Conservation (phyloP, 805 yeast genomes). For the Ogataea trehalophila region DNA sequence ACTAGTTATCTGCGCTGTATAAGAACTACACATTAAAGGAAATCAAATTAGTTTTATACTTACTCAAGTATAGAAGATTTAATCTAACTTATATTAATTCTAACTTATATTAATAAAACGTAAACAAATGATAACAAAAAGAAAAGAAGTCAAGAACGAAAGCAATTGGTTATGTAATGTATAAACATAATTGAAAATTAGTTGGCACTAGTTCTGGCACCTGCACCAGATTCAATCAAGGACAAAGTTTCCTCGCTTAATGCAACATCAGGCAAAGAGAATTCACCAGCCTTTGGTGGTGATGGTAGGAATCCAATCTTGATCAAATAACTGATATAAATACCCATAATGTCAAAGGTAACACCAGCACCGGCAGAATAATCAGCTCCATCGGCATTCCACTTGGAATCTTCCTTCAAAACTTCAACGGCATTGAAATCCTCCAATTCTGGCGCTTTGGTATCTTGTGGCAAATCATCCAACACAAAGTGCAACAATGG, state of each 20-base stretch:
- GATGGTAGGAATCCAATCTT: slow-evolving; percentile 74
- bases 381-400: slow-evolving; percentile 52
- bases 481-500: slow-evolving; percentile 93
- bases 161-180: not conserved
- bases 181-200: slow-evolving; percentile 2
- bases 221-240: slow-evolving; percentile 60
- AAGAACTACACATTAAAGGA: no score
- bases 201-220: slow-evolving; percentile 65
- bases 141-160: not conserved
- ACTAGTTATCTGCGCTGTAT: not conserved
- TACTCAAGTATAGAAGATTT: no score
- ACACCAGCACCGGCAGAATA: slow-evolving; percentile 71
- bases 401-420: slow-evolving; percentile 52
- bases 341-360: slow-evolving; percentile 58
- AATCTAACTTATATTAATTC: no score
- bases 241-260: slow-evolving; percentile 54
- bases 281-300: slow-evolving; percentile 43
- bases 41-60: no score
- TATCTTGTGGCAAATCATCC: slow-evolving; percentile 83
- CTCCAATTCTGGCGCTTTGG: slow-evolving; percentile 94
- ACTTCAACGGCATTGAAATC: slow-evolving; percentile 77
- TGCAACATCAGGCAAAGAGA: slow-evolving; percentile 50
- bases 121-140: not conserved
- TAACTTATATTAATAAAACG: not conserved
- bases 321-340: slow-evolving; percentile 74